Percentiles rank a stretch among this genome's conserved stretches.
These are phyloP conservation scores for Metschnikowia lunata DNA, from an alignment of 805 yeast species.

Conservation along the genomic window DNA sequence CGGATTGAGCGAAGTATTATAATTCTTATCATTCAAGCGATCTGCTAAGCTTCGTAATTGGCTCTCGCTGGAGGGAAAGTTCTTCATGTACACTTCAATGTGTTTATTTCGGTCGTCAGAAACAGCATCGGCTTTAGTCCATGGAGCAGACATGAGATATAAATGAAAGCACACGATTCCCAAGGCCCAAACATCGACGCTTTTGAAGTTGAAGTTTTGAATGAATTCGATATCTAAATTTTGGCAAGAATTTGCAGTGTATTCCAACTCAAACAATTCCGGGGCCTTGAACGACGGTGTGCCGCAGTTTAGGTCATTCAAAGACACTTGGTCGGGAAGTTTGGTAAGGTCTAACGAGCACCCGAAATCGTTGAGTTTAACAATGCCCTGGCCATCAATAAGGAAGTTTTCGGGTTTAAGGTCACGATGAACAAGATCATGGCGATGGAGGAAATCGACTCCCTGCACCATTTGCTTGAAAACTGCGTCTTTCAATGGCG, in stretches of 20 bases:
- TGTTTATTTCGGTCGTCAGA: conserved; percentile 20
- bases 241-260: background rate
- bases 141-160: conserved; percentile 42
- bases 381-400: conserved; percentile 40
- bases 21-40: conserved; percentile 22
- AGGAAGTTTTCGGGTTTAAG: conserved; percentile 53
- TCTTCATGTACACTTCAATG: conserved; percentile 20
- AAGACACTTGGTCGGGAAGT: conserved; percentile 16
- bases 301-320: conserved; percentile 37
- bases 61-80: conserved; percentile 26
- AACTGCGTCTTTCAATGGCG: conserved; percentile 40
- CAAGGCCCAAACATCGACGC: conserved; percentile 49
- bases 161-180: conserved; percentile 48
- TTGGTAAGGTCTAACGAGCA: conserved; percentile 37
- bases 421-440: conserved; percentile 46
- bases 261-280: conserved; percentile 35
- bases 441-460: conserved; percentile 41
- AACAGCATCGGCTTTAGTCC: conserved; percentile 37
- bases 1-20: conserved; percentile 23
- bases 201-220: conserved; percentile 23
- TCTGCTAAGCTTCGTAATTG: conserved; percentile 22
- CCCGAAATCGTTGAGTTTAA: conserved; percentile 50
- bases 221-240: background rate
- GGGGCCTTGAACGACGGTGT: conserved; percentile 55
- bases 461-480: conserved; percentile 45